phyloP scores from a whole-genome alignment of 1,284 basidiomycete genomes.

The Abortiporus biennis region DNA sequence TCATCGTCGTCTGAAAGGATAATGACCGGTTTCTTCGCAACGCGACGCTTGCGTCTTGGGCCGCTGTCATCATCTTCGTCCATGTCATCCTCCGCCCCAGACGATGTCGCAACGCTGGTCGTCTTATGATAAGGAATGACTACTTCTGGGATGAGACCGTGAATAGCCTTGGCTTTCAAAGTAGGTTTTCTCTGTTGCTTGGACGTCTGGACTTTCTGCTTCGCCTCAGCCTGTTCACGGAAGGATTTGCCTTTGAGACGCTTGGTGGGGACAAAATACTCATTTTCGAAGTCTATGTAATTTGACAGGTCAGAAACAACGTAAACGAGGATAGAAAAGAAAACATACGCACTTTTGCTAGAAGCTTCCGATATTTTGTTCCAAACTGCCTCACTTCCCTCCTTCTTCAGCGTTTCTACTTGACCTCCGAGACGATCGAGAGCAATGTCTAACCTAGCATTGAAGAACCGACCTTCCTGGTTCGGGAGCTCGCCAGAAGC shows the following conservation, averaged over 20 bases:
- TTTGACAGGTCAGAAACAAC: not conserved
- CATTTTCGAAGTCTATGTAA: conserved; percentile 10
- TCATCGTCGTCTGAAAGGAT: conserved; percentile 41
- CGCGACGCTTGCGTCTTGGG: conserved; percentile 19
- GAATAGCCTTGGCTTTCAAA: conserved; percentile 28
- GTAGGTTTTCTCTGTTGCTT: conserved; percentile 13
- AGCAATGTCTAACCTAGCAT: conserved; percentile 65
- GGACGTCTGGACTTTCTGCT: conserved; percentile 13
- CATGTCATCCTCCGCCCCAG: conserved; percentile 24
- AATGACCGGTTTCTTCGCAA: conserved; percentile 32
- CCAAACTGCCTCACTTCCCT: conserved; percentile 58
- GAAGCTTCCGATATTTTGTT: conserved; percentile 56
- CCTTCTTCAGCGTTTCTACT: conserved; percentile 56
- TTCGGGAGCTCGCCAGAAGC: conserved; percentile 60
- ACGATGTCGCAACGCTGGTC: conserved; percentile 13
- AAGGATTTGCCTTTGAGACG: conserved; percentile 71
- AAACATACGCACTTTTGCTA: conserved; percentile 42
- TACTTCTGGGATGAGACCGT: conserved; percentile 46
- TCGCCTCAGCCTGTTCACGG: conserved; percentile 43
- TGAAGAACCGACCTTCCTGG: conserved; percentile 77
- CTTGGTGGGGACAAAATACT: conserved; percentile 47
- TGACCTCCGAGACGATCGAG: conserved; percentile 57
- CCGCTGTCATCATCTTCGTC: conserved; percentile 28
- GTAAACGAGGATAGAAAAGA: not conserved
- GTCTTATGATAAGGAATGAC: conserved; percentile 31